phyloP scores from a whole-genome alignment of 2,329 filamentous ascomycete genomes.

The Ophiosphaerella narmari region DNA sequence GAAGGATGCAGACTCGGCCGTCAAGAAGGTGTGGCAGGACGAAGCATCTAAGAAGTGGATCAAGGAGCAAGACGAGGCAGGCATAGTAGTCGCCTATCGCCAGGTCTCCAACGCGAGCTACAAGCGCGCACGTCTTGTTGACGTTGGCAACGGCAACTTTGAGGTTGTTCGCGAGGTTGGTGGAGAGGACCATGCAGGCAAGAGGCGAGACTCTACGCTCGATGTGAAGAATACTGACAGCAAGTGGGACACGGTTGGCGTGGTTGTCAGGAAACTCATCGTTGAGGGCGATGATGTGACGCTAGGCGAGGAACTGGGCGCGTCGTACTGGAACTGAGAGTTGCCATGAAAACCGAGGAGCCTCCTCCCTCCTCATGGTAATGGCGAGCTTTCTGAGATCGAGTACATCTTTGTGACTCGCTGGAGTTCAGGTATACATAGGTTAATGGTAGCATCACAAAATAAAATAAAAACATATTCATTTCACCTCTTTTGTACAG shows the following conservation, averaged over 20 bases:
- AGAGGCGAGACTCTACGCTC: constrained; percentile 37
- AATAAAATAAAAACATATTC: too few species aligned
- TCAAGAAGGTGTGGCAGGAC: constrained; percentile 33
- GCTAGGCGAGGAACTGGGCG: constrained; percentile 39
- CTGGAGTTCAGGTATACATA: too few species aligned
- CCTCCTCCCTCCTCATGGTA: too few species aligned
- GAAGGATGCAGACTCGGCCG: constrained; percentile 32
- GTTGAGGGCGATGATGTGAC: constrained; percentile 31
- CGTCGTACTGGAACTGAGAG: constrained; percentile 33
- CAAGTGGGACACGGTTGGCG: constrained; percentile 42
- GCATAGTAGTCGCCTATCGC: constrained; percentile 38
- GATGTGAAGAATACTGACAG: constrained; percentile 38
- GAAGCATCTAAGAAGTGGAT: constrained; percentile 34
- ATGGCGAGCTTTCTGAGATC: not conserved
- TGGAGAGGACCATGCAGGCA: constrained; percentile 30
- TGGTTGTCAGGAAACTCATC: constrained; percentile 37
- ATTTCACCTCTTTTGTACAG: too few species aligned
- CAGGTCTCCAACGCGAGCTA: constrained; percentile 42
- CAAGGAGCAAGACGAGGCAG: constrained; percentile 32
- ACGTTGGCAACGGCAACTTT: constrained; percentile 34
- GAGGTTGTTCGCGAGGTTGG: constrained; percentile 41
- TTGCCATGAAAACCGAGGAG: not conserved
- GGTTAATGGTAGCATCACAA: too few species aligned
- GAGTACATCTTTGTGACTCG: not conserved
- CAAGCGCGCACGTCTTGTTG: constrained; percentile 39